A percentile compares a stretch with the other conserved stretches of the same genome.
Evolutionary conservation across 2,329 filamentous ascomycete genomes (phyloP).

Genomic region (Claviceps spartinae): DNA sequence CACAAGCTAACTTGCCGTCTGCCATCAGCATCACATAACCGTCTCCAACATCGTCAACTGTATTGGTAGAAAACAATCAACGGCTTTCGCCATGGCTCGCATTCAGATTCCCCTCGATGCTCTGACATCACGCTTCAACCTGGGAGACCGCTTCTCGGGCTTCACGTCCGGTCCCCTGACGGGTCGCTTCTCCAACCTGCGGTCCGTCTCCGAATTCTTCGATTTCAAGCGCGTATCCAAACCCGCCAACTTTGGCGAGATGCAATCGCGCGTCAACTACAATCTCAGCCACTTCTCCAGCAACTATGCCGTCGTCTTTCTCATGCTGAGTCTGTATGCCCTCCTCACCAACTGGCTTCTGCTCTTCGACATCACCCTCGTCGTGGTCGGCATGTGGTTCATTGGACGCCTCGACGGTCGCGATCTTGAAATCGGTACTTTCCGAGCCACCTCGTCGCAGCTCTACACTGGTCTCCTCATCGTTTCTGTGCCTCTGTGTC

Average conservation of each 20-base stretch:
- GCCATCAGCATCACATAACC: background rate
- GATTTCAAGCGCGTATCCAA: slow-evolving; percentile 94
- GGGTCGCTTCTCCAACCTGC: slow-evolving; percentile 81
- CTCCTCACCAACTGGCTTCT: slow-evolving; percentile 76
- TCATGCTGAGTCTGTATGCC: slow-evolving; percentile 92
- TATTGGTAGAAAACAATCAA: background rate
- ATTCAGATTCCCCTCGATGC: slow-evolving; percentile 88
- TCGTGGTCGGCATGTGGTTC: slow-evolving; percentile 74
- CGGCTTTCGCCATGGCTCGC: slow-evolving; percentile 50
- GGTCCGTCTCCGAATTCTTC: slow-evolving; percentile 83
- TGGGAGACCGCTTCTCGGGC: slow-evolving; percentile 71
- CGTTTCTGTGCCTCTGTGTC: slow-evolving; percentile 69
- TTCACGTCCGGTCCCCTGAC: slow-evolving; percentile 67
- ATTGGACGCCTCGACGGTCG: slow-evolving; percentile 82
- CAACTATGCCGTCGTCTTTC: slow-evolving; percentile 91
- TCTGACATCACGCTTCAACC: slow-evolving; percentile 79
- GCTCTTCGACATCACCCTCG: slow-evolving; percentile 84
- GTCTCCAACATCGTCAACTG: background rate
- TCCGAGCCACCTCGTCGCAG: slow-evolving; percentile 78
- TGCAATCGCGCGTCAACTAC: slow-evolving; percentile 90
- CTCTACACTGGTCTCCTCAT: slow-evolving; percentile 82
- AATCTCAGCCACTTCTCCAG: slow-evolving; percentile 94
- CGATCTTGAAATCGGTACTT: slow-evolving; percentile 74
- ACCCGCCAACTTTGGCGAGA: slow-evolving; percentile 78
- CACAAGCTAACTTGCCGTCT: background rate